Evolutionary conservation across 2,329 filamentous ascomycete species (phyloP).

Genomic region (Graphilbum ipis-grandicollis): DNA sequence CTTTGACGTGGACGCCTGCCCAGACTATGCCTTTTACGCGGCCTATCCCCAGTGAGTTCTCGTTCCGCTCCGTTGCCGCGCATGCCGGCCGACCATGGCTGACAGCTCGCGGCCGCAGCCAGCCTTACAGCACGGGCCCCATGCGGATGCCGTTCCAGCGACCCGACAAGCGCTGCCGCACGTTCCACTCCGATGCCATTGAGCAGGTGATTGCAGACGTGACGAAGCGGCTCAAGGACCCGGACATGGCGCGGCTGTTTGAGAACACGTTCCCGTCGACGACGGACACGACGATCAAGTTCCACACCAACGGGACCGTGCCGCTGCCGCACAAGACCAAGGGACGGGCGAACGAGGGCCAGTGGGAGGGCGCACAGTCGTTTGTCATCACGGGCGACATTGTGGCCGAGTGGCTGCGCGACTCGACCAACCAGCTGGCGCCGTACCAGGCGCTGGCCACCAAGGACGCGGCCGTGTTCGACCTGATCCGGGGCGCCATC

Average conservation of each 20-base stretch:
- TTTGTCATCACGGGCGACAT: constrained; percentile 50
- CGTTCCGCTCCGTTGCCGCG: no score
- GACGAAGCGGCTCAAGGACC: constrained; percentile 61
- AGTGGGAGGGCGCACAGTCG: constrained; percentile 73
- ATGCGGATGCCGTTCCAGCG: constrained; percentile 73
- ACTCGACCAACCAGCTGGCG: constrained; percentile 56
- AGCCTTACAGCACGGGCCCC: constrained; percentile 63
- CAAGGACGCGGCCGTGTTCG: constrained; percentile 61
- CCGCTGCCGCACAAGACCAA: constrained; percentile 15
- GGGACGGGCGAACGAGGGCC: constrained; percentile 27
- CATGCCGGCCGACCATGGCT: no score
- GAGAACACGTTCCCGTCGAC: constrained; percentile 92
- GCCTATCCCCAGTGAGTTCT: constrained; percentile 40
- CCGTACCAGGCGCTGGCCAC: constrained; percentile 78
- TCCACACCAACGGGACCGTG: constrained; percentile 50
- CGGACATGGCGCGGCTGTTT: constrained; percentile 80
- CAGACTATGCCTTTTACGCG: constrained; percentile 46
- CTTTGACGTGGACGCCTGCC: constrained; percentile 31
- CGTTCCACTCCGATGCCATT: constrained; percentile 72
- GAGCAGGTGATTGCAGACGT: constrained; percentile 78
- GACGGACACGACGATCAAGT: constrained; percentile 75
- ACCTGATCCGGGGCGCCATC: constrained; percentile 15
- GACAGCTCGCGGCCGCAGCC: constrained; percentile 25
- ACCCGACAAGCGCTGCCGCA: constrained; percentile 65
- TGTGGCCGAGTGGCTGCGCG: constrained; percentile 19